These are phyloP conservation scores for Solanum aculeatissimum DNA, from an alignment of 305 asterid species.

Conservation along the genomic window DNA sequence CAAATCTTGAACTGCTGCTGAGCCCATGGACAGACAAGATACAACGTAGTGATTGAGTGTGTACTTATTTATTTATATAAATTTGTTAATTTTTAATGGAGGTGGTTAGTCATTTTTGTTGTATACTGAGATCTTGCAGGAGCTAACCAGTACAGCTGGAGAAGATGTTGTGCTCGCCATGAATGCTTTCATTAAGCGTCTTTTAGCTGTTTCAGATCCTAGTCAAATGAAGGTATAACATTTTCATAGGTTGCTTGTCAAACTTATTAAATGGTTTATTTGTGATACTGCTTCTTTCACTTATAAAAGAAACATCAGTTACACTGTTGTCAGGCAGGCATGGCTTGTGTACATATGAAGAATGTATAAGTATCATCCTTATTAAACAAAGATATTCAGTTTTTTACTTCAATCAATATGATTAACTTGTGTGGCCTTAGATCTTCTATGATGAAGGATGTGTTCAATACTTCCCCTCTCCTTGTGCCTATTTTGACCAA, in stretches of 20 bases:
- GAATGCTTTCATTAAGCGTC: slow-evolving; percentile 89
- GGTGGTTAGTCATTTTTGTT: not conserved
- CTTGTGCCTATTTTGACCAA: not conserved
- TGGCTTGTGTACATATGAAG: not conserved
- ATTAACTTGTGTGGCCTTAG: not conserved
- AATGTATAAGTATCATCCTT: not conserved
- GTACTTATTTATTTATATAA: not conserved
- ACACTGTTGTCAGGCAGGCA: not conserved
- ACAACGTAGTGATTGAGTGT: not conserved
- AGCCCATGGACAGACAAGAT: not conserved
- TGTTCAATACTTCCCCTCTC: not conserved
- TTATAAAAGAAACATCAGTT: not conserved
- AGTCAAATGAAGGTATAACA: slow-evolving; percentile 79
- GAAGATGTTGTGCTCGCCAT: slow-evolving; percentile 83
- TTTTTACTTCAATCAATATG: not conserved
- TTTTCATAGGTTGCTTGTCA: not conserved
- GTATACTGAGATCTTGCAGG: slow-evolving; percentile 24
- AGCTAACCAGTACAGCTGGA: slow-evolving; percentile 78
- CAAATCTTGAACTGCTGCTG: not conserved
- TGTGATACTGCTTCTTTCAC: not conserved
- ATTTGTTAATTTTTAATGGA: not conserved
- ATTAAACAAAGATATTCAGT: not conserved
- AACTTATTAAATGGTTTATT: not conserved
- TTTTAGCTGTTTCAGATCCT: slow-evolving; percentile 75
- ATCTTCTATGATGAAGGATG: not conserved